Base-by-base conservation (phyloP, 2,329 filamentous ascomycete species). In the Plectosphaerella sp. region DNA sequence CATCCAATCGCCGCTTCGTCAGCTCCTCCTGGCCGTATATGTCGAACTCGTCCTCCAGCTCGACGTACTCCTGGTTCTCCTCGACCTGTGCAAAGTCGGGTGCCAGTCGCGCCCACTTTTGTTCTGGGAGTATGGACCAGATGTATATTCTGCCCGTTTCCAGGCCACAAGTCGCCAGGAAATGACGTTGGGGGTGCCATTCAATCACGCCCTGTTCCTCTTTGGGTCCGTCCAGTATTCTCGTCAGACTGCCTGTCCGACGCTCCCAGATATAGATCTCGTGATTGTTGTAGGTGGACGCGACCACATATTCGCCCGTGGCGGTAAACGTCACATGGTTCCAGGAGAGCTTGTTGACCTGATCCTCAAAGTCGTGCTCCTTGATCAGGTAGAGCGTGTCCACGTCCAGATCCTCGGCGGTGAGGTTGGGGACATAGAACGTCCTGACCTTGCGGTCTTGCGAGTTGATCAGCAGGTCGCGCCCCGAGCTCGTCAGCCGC, bases 261-360 rank as follows among this genome's bases (percentile, higher is more conserved):
- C 94, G 85, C 72, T 99, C 94, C 94, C 93, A 97, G 25, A 97
- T 92, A 70, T 97, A 97, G 57, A 99, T 89, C 70, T 99, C 93
- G 62, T 97, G 92, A 64, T 99, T 99, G 78, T 97, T 97, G 69
- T 91, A 96, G 2, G 94, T 97, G 24, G 91, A 96, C 1, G 95
- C 94, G 22, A 91, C 91, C 41, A 99, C 91, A 66, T 97, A 97
- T 70, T 99, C 94, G 49, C 91, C 92, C 0, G 89, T 94, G 1
- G 90, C 88, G 63, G 91, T 96, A 67, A 99, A 97, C 0, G 92
- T 91, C 53, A 96, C 92, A 64, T 97, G 91, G 64, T 97, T 99
- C 94, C 94, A 99, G 7, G 89, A 91, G 12, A 97, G 74, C 45
- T 89, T 85, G 65, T 99, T 97, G 48, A 99, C 94, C 4, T 97